A percentile compares a stretch with the other conserved stretches of the same genome.
These are phyloP conservation scores for Candida incommunis DNA, from an alignment of 805 yeast genomes.

Conservation along the genomic window DNA sequence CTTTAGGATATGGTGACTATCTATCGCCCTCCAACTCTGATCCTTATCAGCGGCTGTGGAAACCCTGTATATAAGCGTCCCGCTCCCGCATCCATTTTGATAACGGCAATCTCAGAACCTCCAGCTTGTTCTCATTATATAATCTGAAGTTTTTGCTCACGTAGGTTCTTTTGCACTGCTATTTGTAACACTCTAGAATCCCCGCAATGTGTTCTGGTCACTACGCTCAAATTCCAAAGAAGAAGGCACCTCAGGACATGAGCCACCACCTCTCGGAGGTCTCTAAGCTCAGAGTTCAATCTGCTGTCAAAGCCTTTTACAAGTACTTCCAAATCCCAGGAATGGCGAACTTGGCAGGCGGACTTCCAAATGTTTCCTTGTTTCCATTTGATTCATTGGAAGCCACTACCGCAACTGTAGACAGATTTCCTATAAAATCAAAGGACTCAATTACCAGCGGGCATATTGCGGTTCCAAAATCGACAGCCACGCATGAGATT, in stretches of 20 bases:
- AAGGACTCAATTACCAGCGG: neutral
- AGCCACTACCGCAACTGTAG: neutral
- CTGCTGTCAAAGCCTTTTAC: slow-evolving; percentile 14
- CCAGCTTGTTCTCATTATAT: too few species aligned
- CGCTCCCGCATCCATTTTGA: too few species aligned
- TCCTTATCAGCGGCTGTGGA: too few species aligned
- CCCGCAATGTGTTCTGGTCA: neutral
- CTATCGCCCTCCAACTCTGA: too few species aligned
- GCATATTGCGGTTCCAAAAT: slow-evolving; percentile 34
- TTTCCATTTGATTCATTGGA: slow-evolving; percentile 11
- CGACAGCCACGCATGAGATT: neutral
- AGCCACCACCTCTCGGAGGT: slow-evolving; percentile 13
- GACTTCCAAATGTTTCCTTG: slow-evolving; percentile 13
- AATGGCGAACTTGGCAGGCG: slow-evolving; percentile 14
- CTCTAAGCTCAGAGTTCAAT: slow-evolving; percentile 13
- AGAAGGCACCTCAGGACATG: slow-evolving; percentile 8
- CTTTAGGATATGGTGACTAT: too few species aligned
- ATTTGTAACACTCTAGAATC: too few species aligned
- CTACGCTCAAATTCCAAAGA: neutral
- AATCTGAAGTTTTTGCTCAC: too few species aligned
- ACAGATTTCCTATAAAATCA: neutral
- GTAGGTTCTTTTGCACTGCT: too few species aligned
- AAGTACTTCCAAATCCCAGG: slow-evolving; percentile 13
- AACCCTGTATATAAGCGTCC: too few species aligned
- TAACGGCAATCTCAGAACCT: too few species aligned